Percentiles rank a stretch among this genome's conserved stretches.
Evolutionary conservation across 176 grass and related monocot genomes (phyloP).

Genomic region (Raddia distichophylla): DNA sequence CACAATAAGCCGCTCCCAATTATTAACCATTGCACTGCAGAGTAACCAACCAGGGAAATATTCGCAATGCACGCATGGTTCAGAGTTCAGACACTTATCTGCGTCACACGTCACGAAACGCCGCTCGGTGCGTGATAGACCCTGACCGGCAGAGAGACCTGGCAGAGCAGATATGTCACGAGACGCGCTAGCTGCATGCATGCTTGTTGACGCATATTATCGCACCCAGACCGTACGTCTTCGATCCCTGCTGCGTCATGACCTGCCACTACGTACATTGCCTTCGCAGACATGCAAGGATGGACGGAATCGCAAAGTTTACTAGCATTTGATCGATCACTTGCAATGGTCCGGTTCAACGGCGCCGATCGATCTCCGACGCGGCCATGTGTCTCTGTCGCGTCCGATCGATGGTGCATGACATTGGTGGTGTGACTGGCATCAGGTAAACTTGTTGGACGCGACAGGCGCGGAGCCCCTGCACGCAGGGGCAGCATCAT

Average conservation of each 20-base stretch:
- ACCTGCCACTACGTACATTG: neutral
- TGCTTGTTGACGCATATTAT: neutral
- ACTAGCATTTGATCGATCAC: too few species aligned
- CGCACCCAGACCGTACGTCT: too few species aligned
- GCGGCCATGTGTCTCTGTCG: neutral
- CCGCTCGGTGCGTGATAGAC: neutral
- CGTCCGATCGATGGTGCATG: too few species aligned
- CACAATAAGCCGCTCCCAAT: too few species aligned
- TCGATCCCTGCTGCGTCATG: neutral
- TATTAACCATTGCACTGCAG: too few species aligned
- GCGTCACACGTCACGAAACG: neutral
- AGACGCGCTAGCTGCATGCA: neutral
- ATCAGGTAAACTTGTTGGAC: constrained; percentile 1
- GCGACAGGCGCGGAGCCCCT: constrained; percentile 23
- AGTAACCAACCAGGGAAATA: neutral
- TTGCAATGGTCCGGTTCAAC: neutral
- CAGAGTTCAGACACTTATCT: neutral
- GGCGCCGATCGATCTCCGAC: neutral
- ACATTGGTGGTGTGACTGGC: neutral
- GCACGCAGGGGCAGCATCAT: neutral
- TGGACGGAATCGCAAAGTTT: neutral
- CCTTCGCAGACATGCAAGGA: neutral
- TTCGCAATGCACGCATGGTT: neutral
- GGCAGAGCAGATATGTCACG: neutral
- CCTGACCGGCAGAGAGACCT: neutral